Conservation (phyloP, 2,329 filamentous ascomycete genomes). For the Colletotrichum spinosum region DNA sequence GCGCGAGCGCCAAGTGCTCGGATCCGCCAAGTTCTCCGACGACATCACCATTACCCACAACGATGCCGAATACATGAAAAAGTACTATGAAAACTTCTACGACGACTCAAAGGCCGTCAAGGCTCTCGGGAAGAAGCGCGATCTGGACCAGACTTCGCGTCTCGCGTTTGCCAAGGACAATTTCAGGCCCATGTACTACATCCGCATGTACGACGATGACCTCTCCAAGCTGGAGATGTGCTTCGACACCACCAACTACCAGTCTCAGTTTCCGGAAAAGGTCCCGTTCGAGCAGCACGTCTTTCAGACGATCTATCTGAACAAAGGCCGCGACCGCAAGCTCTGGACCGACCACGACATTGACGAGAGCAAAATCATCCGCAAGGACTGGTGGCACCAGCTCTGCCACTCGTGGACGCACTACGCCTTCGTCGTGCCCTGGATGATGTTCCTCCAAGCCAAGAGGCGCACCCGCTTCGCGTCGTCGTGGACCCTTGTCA, state of each 20-base stretch:
- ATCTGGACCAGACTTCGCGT: conserved; percentile 52
- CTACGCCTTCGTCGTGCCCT: conserved; percentile 70
- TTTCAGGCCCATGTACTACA: conserved; percentile 72
- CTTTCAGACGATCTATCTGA: conserved; percentile 64
- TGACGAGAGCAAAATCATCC: conserved; percentile 63
- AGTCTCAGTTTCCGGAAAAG: conserved; percentile 70
- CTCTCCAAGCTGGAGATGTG: conserved; percentile 71
- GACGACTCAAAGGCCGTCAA: conserved; percentile 57
- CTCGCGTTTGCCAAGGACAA: conserved; percentile 56
- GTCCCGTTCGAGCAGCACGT: conserved; percentile 52
- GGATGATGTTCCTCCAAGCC: conserved; percentile 75
- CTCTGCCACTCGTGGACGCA: conserved; percentile 70
- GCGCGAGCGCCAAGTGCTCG: conserved; percentile 73
- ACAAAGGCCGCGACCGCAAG: conserved; percentile 64
- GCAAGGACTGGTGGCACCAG: conserved; percentile 72
- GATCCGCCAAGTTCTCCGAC: conserved; percentile 73
- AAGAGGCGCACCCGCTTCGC: conserved; percentile 70
- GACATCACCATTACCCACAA: conserved; percentile 76
- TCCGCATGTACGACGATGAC: conserved; percentile 66
- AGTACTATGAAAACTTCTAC: conserved; percentile 72
- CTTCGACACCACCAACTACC: conserved; percentile 79
- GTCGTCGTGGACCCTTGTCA: conserved; percentile 74
- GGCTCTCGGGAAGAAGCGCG: conserved; percentile 46
- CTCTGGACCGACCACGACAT: conserved; percentile 68
- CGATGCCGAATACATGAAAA: conserved; percentile 72